These are phyloP conservation scores for Neurospora sp. DNA, from an alignment of 495 filamentous ascomycete genomes.

Conservation along the genomic window DNA sequence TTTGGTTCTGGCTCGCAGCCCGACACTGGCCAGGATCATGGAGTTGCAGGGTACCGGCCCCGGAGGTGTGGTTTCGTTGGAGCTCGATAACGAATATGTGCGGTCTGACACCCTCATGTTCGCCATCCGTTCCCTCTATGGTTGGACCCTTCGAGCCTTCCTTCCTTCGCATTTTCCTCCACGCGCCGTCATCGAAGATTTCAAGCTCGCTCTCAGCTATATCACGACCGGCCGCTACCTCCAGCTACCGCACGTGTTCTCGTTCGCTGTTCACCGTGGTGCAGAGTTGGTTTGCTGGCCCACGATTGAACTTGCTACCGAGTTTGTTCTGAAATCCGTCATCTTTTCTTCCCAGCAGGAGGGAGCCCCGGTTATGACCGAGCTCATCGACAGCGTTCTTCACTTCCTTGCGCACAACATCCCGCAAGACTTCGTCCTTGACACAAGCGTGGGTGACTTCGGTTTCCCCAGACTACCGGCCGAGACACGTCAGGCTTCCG, in stretches of 20 bases:
- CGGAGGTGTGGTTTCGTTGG: slow-evolving; percentile 28
- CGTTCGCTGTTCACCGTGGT: slow-evolving; percentile 37
- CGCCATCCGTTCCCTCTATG: slow-evolving; percentile 40
- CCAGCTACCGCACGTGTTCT: slow-evolving; percentile 31
- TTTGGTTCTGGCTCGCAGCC: slow-evolving; percentile 42
- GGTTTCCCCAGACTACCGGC: slow-evolving; percentile 26
- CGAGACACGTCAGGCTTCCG: background rate
- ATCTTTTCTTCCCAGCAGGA: slow-evolving; percentile 16
- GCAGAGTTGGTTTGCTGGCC: slow-evolving; percentile 39
- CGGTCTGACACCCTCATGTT: slow-evolving; percentile 38
- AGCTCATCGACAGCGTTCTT: slow-evolving; percentile 28
- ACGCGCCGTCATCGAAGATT: slow-evolving; percentile 26
- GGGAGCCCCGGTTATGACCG: slow-evolving; percentile 1
- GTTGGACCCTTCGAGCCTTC: slow-evolving; percentile 18
- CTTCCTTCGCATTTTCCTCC: slow-evolving; percentile 11
- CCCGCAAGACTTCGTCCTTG: slow-evolving; percentile 39
- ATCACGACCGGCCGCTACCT: slow-evolving; percentile 43
- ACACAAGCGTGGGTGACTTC: slow-evolving; percentile 28
- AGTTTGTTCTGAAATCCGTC: slow-evolving; percentile 22
- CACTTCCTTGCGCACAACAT: slow-evolving; percentile 38
- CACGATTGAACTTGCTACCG: slow-evolving; percentile 41
- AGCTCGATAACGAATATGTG: slow-evolving; percentile 37
- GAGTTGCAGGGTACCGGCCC: slow-evolving; percentile 8
- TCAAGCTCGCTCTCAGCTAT: slow-evolving; percentile 42
- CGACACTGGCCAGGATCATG: slow-evolving; percentile 22